phyloP scores from a whole-genome alignment of 768 basidiomycete species.

The Neoboletus subvelutipes region DNA sequence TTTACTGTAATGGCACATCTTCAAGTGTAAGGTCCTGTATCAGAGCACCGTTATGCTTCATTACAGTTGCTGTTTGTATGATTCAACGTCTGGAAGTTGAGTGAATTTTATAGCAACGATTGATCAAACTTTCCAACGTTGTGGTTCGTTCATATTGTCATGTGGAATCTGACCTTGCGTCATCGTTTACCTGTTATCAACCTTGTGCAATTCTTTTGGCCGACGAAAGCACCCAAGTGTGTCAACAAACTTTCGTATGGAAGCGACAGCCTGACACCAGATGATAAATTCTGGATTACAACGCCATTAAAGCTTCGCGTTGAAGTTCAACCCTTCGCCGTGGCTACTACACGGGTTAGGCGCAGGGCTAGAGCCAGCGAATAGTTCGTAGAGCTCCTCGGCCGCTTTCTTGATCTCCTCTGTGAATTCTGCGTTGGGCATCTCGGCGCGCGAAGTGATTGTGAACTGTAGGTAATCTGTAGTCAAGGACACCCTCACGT shows the following conservation, averaged over 20 bases:
- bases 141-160: neutral
- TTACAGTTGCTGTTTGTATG: neutral
- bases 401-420: slow-evolving; percentile 64
- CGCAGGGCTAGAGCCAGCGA: slow-evolving; percentile 22
- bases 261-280: too few species aligned
- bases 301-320: slow-evolving; percentile 20
- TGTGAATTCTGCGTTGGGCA: slow-evolving; percentile 75
- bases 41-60: slow-evolving; percentile 4
- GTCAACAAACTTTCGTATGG: neutral
- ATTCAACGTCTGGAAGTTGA: neutral
- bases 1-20: slow-evolving; percentile 11
- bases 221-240: neutral
- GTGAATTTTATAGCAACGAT: neutral
- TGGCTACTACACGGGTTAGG: neutral
- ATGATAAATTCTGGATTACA: neutral
- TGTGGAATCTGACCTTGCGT: neutral
- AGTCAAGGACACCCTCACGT: neutral
- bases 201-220: neutral
- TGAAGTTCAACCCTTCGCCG: neutral
- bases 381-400: slow-evolving; percentile 69
- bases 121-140: neutral
- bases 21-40: slow-evolving; percentile 3
- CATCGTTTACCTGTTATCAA: neutral
- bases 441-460: slow-evolving; percentile 81
- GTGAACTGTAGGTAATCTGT: slow-evolving; percentile 82